Conservation (phyloP, 2,329 filamentous ascomycete species). For the Colletotrichum sp. region DNA sequence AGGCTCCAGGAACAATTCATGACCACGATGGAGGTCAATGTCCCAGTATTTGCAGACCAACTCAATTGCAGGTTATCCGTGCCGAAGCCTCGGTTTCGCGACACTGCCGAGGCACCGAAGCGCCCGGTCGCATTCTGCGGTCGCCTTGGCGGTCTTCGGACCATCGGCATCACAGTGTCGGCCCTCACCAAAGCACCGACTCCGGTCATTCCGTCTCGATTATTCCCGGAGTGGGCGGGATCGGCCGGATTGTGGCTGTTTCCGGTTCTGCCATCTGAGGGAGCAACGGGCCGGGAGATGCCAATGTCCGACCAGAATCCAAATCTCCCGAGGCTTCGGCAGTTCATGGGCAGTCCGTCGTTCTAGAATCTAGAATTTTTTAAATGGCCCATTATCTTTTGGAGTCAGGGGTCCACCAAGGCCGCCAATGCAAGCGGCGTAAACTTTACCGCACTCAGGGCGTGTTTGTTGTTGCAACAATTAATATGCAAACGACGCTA, state of each 20-base stretch:
- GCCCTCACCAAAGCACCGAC: neutral
- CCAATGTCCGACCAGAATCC: neutral
- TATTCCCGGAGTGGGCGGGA: neutral
- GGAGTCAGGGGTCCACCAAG: neutral
- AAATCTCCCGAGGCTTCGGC: neutral
- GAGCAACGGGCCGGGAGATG: neutral
- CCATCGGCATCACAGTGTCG: neutral
- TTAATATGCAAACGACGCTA: neutral
- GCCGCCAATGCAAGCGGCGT: constrained; percentile 8
- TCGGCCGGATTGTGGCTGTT: neutral
- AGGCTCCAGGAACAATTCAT: accelerated
- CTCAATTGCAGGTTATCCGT: accelerated
- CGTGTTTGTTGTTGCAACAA: neutral
- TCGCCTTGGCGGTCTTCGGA: neutral
- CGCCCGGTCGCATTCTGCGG: neutral
- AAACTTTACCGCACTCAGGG: neutral
- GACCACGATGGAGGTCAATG: neutral
- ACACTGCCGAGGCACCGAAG: neutral
- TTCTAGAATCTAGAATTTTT: neutral
- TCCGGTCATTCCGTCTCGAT: neutral
- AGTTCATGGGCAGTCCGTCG: neutral
- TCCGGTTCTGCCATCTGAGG: neutral
- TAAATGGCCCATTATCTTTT: neutral
- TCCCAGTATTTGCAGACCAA: accelerated
- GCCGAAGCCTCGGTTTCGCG: neutral